Evolutionary conservation across 495 filamentous ascomycete genomes (phyloP), one percentile per base, ranked within the genome.

Genomic region (Chaetomium fimeti): DNA sequence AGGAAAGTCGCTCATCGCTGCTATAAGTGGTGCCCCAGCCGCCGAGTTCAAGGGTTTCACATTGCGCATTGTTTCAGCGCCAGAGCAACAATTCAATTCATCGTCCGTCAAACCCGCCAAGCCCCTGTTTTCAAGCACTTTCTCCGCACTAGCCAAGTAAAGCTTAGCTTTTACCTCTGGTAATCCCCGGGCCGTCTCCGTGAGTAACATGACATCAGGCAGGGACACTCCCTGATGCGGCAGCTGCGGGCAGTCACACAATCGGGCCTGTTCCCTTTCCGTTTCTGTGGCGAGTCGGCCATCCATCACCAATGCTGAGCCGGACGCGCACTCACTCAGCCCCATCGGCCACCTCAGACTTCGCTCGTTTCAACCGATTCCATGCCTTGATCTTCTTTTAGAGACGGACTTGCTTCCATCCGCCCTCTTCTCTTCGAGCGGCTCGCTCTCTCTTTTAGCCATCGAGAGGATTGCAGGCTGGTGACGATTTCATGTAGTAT

Each of bases 41-140:
- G 38, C 55, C 32, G 38, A 57, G 55, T 24, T 25, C 20, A 42
- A 43, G 25, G 38, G 57, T 60, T 60, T 60, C 57, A 49, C 25
- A 3, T 60, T n/a, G 43, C 25, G 27, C 27, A 9, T 1, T 60
- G 57, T 60, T 60, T 60, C 57, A 48, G 57, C 42, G 13, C 32
- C 12, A 9, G 32, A 36, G 32, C 32, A 36, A 1, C 32, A 36
- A 36, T 36, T 2, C 0, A 13, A 20, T 22, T 36, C 56, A 20
- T 20, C n/a, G 24, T 47, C 16, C 7, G 3, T n/a, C 3, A 24
- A 11, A 22, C 29, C 11, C 36, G 57, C 57, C 57, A 60, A 60
- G 57, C 3, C 40, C 24, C 24, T 20, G 4, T 16, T 27, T 38
- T 22, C 7, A 4, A 9, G 0, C 0, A 24, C 24, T 32, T 18